A percentile compares a stretch with the other conserved stretches of the same genome.
These are phyloP conservation scores for Claviceps sorghi DNA, from an alignment of 2,329 filamentous ascomycete genomes.

Conservation along the genomic window DNA sequence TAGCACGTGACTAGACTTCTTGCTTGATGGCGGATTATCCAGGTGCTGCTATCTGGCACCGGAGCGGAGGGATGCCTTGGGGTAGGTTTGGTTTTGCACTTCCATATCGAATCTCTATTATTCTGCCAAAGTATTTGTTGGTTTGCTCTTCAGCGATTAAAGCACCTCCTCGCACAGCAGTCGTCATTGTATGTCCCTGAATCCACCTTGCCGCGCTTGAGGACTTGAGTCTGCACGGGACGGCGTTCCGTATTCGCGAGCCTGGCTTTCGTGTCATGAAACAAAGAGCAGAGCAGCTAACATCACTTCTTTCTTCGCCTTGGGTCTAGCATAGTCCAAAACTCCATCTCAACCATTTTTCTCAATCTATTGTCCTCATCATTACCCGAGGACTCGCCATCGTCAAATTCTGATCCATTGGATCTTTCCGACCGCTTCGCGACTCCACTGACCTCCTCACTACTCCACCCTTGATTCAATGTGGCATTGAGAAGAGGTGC, in stretches of 20 bases:
- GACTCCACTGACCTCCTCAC: constrained; percentile 4
- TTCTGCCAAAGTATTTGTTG: constrained; percentile 27
- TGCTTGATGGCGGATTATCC: constrained; percentile 2
- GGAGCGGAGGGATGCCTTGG: background rate
- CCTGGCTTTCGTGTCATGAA: constrained; percentile 3
- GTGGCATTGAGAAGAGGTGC: constrained; percentile 14
- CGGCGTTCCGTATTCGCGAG: constrained; percentile 3
- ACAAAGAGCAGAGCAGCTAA: constrained; percentile 2
- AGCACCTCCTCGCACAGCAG: constrained; percentile 16
- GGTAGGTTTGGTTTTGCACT: constrained; percentile 9
- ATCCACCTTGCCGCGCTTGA: background rate
- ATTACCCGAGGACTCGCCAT: background rate
- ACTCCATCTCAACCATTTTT: constrained; percentile 2
- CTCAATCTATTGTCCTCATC: constrained; percentile 2
- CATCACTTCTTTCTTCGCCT: constrained; percentile 1
- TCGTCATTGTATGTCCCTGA: constrained; percentile 19
- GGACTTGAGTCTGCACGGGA: constrained; percentile 1
- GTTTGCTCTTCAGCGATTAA: constrained; percentile 20
- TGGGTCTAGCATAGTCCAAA: constrained; percentile 1
- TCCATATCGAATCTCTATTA: constrained; percentile 22
- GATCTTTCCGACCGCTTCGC: constrained; percentile 3
- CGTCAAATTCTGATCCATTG: background rate
- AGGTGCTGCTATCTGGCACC: background rate
- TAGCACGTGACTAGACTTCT: constrained; percentile 1
- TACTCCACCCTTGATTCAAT: constrained; percentile 12